Evolutionary conservation across 1,284 basidiomycete species (phyloP).

Genomic region (Schizopora paradoxa): DNA sequence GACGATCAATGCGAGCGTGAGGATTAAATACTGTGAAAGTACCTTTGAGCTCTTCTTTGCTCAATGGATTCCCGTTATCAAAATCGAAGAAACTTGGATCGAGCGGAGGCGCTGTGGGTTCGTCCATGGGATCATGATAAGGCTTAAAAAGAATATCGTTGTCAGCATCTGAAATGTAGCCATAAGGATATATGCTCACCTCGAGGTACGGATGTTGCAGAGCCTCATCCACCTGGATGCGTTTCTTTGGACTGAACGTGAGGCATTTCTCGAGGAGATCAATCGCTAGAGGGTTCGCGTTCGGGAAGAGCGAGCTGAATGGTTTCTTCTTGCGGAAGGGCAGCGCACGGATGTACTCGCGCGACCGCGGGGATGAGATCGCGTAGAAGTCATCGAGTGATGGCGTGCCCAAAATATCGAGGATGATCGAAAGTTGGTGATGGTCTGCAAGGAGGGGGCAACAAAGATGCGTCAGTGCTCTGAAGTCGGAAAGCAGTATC

Average conservation of each 20-base stretch:
- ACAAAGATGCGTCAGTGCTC: slow-evolving; percentile 12
- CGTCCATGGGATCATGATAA: slow-evolving; percentile 87
- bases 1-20: neutral
- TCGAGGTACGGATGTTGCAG: slow-evolving; percentile 90
- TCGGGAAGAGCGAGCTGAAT: slow-evolving; percentile 71
- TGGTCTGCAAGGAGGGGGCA: slow-evolving; percentile 52
- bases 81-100: slow-evolving; percentile 90
- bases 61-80: slow-evolving; percentile 63
- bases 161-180: slow-evolving; percentile 10
- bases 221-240: slow-evolving; percentile 89
- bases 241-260: slow-evolving; percentile 88
- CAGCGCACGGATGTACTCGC: slow-evolving; percentile 90
- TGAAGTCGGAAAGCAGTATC: neutral
- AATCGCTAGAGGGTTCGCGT: slow-evolving; percentile 82
- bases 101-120: slow-evolving; percentile 75
- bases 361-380: slow-evolving; percentile 79
- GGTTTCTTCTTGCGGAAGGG: slow-evolving; percentile 86
- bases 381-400: slow-evolving; percentile 91
- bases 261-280: slow-evolving; percentile 87
- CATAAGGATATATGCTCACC: slow-evolving; percentile 34
- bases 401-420: slow-evolving; percentile 87
- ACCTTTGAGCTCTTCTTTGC: slow-evolving; percentile 72
- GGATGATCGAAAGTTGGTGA: slow-evolving; percentile 83
- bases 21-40: slow-evolving; percentile 22
- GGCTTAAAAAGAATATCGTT: slow-evolving; percentile 40